A percentile compares a stretch with the other conserved stretches of the same genome.
These are phyloP conservation scores for Saxophila tyrrhenica DNA, from an alignment of 495 filamentous ascomycete species.

Conservation along the genomic window DNA sequence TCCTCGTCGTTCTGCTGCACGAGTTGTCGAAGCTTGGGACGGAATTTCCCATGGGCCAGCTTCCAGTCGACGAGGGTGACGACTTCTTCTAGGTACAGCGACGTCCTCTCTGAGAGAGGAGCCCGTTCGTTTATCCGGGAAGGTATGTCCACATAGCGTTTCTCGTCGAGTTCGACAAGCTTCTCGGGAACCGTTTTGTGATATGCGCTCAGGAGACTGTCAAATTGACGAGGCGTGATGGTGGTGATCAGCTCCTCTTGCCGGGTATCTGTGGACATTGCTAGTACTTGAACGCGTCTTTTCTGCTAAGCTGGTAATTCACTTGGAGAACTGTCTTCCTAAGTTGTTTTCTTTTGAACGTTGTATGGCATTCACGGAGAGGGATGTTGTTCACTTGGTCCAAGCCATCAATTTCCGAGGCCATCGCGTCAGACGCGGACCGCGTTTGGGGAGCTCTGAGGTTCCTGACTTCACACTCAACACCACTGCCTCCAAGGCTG, in stretches of 20 bases:
- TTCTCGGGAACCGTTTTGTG: conserved; percentile 14
- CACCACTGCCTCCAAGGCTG: too few species aligned
- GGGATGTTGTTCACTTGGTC: too few species aligned
- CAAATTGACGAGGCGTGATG: conserved; percentile 20
- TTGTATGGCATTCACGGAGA: background rate
- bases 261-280: background rate
- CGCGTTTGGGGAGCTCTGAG: too few species aligned
- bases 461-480: too few species aligned
- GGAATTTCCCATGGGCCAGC: conserved; percentile 59
- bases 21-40: conserved; percentile 56
- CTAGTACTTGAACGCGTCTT: background rate
- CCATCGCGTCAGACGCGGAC: too few species aligned
- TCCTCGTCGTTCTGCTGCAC: conserved; percentile 47
- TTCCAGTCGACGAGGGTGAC: conserved; percentile 60
- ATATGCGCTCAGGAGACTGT: conserved; percentile 19
- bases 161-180: conserved; percentile 20
- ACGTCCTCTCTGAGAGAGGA: conserved; percentile 1
- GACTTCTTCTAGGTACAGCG: conserved; percentile 22
- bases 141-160: conserved; percentile 24
- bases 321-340: too few species aligned
- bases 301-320: background rate
- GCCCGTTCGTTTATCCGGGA: conserved; percentile 7
- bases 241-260: background rate
- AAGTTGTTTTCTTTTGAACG: too few species aligned
- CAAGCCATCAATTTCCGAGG: too few species aligned